A percentile compares a stretch with the other conserved stretches of the same genome.
phyloP scores from a whole-genome alignment of 2,329 filamentous ascomycete species.

The Mariannaea elegans region DNA sequence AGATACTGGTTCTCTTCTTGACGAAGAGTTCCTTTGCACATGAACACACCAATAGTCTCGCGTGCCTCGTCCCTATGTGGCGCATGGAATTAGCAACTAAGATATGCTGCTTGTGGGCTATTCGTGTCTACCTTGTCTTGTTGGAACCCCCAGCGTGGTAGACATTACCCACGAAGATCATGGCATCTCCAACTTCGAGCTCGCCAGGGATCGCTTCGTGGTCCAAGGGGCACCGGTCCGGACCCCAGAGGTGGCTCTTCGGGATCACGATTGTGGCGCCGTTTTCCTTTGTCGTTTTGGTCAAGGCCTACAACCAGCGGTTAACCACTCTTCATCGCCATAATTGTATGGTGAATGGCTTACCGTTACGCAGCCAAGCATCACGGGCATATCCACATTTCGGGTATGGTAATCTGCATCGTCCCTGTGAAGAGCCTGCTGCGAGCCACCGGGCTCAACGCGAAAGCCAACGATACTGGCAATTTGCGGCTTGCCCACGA shows the following conservation, averaged over 20 bases:
- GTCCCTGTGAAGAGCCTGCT: constrained; percentile 9
- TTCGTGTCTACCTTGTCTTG: constrained; percentile 39
- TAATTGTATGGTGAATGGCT: neutral
- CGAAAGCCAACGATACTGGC: constrained; percentile 9
- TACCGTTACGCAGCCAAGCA: constrained; percentile 14
- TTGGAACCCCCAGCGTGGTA: constrained; percentile 54
- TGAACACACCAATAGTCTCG: constrained; percentile 26
- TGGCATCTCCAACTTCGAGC: constrained; percentile 50
- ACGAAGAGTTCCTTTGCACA: constrained; percentile 23
- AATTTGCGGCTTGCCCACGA: constrained; percentile 8
- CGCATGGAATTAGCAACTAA: neutral
- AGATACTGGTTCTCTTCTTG: constrained; percentile 27
- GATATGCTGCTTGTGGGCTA: too few species aligned
- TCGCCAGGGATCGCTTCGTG: constrained; percentile 51
- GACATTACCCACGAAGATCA: constrained; percentile 50
- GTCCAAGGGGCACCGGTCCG: constrained; percentile 46
- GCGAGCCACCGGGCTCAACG: constrained; percentile 7
- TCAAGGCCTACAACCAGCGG: neutral
- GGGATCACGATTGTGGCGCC: constrained; percentile 53
- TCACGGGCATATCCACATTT: constrained; percentile 7
- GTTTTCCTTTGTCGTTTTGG: constrained; percentile 44
- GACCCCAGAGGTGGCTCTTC: constrained; percentile 51
- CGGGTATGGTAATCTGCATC: constrained; percentile 11
- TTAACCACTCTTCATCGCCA: neutral
- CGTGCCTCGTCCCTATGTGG: neutral